phyloP scores from a whole-genome alignment of 2,329 filamentous ascomycete species.

The Stagonosporopsis cucurbitacearum region DNA sequence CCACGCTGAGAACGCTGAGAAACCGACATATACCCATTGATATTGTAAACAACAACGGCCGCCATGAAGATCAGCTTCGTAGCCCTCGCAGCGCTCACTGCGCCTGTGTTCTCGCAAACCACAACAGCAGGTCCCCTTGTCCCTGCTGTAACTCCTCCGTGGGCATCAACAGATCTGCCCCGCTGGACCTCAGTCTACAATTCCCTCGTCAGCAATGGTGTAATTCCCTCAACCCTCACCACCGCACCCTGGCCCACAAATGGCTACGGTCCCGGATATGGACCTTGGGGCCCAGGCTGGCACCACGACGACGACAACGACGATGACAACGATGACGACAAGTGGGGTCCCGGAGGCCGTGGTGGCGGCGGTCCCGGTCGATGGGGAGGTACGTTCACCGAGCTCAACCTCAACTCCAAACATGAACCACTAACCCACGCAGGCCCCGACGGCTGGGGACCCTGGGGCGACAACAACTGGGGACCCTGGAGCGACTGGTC shows the following conservation, averaged over 20 bases:
- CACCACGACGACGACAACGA: not conserved
- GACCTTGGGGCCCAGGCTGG: conserved; percentile 27
- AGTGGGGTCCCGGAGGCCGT: conserved; percentile 16
- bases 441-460: conserved; percentile 34
- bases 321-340: not conserved
- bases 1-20: not conserved
- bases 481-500: conserved; percentile 42
- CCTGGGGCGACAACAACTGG: conserved; percentile 35
- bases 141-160: conserved; percentile 23
- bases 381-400: conserved; percentile 30
- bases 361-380: conserved; percentile 21
- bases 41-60: conserved; percentile 5
- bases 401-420: not conserved
- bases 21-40: not conserved
- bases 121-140: conserved; percentile 2
- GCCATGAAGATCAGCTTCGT: conserved; percentile 15
- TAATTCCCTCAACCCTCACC: conserved; percentile 37
- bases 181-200: conserved; percentile 37
- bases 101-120: conserved; percentile 3
- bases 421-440: not conserved
- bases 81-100: conserved; percentile 5
- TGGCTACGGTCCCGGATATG: conserved; percentile 30
- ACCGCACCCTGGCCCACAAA: conserved; percentile 32
- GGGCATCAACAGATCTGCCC: conserved; percentile 29
- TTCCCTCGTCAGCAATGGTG: conserved; percentile 33